phyloP scores from a whole-genome alignment of 2,329 filamentous ascomycete genomes.

The Aspergillus terreus region DNA sequence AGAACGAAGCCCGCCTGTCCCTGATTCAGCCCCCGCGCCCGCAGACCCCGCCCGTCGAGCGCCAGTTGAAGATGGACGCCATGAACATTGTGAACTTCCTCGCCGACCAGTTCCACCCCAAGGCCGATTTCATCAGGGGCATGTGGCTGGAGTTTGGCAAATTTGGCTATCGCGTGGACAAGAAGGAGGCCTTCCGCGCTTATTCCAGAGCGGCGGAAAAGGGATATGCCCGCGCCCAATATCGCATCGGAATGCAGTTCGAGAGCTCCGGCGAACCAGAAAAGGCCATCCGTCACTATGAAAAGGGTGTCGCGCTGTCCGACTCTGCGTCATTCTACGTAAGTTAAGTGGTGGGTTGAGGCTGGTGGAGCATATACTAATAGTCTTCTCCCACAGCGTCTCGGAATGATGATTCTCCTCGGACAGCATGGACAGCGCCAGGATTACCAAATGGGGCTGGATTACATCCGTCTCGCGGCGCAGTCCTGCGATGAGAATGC shows the following conservation, averaged over 20 bases:
- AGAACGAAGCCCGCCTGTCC: constrained; percentile 68
- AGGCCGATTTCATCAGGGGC: constrained; percentile 87
- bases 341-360: constrained; percentile 16
- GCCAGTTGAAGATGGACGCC: constrained; percentile 81
- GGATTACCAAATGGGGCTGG: constrained; percentile 72
- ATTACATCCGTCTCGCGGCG: constrained; percentile 78
- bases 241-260: constrained; percentile 97
- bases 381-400: constrained; percentile 53
- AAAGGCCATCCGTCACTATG: constrained; percentile 89
- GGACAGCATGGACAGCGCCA: constrained; percentile 89
- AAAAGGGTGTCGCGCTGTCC: constrained; percentile 69
- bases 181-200: constrained; percentile 85
- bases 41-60: constrained; percentile 79
- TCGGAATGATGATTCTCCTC: constrained; percentile 96
- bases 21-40: constrained; percentile 60
- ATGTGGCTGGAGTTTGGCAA: constrained; percentile 99
- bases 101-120: constrained; percentile 85
- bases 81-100: constrained; percentile 89
- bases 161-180: constrained; percentile 84
- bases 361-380: not conserved
- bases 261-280: constrained; percentile 89
- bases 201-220: constrained; percentile 83
- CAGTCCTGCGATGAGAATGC: constrained; percentile 92
- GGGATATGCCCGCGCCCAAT: constrained; percentile 84
- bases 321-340: constrained; percentile 82